phyloP scores from a whole-genome alignment of 1,284 basidiomycete species.

The Ustilago trichophora region DNA sequence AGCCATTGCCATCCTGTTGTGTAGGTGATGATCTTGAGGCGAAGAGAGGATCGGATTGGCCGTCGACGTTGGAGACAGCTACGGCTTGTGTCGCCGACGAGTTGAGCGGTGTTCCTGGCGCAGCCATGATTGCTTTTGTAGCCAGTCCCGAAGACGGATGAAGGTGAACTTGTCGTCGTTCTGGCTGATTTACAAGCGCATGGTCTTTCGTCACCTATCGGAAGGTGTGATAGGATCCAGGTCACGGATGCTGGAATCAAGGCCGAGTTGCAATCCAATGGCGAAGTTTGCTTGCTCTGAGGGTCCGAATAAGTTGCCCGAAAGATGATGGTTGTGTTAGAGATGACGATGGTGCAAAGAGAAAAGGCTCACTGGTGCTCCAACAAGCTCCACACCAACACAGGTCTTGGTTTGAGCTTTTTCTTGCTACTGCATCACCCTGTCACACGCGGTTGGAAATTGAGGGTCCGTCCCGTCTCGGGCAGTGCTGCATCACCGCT shows the following conservation, averaged over 20 bases:
- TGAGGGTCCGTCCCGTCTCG: no score
- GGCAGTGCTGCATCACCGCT: not conserved
- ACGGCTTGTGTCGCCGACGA: conserved; percentile 22
- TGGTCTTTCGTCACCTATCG: not conserved
- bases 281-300: no score
- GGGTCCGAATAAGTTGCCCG: no score
- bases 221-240: not conserved
- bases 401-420: no score
- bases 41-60: conserved; percentile 20
- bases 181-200: not conserved
- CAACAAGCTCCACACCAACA: conserved; percentile 27
- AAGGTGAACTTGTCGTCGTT: not conserved
- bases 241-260: no score
- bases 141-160: no score
- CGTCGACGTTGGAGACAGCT: conserved; percentile 7
- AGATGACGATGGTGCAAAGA: no score
- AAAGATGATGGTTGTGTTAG: no score
- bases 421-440: no score
- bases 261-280: no score
- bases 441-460: no score
- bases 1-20: conserved; percentile 5
- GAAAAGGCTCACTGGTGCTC: no score
- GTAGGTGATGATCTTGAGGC: conserved; percentile 2
- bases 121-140: conserved; percentile 40
- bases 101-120: conserved; percentile 28